Evolutionary conservation across 1,284 basidiomycete species (phyloP).

Genomic region (Naganishia sp.): DNA sequence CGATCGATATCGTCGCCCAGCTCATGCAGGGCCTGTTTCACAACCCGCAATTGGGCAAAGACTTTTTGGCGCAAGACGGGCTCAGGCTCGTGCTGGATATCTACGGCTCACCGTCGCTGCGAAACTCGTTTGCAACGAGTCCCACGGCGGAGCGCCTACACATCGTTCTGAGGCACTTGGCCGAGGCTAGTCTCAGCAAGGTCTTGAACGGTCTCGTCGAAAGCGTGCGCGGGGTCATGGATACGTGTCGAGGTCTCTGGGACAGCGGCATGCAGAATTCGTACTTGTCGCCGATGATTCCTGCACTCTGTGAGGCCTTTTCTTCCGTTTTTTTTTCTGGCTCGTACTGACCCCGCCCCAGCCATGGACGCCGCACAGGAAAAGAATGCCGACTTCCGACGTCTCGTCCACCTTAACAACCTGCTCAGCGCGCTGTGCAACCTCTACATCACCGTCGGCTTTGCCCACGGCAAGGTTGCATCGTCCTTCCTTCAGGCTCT

Average conservation of each 20-base stretch:
- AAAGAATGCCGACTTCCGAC: slow-evolving; percentile 65
- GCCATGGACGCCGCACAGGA: slow-evolving; percentile 12
- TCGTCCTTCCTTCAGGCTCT: slow-evolving; percentile 74
- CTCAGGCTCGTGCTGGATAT: slow-evolving; percentile 74
- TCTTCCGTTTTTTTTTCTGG: neutral
- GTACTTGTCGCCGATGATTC: slow-evolving; percentile 20
- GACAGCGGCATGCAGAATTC: slow-evolving; percentile 24
- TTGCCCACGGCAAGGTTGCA: slow-evolving; percentile 76
- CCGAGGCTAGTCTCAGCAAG: slow-evolving; percentile 77
- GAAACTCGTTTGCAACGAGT: slow-evolving; percentile 84
- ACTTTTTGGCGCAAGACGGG: slow-evolving; percentile 82
- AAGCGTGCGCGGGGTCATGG: slow-evolving; percentile 70
- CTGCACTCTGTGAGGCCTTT: slow-evolving; percentile 10
- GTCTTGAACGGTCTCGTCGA: slow-evolving; percentile 72
- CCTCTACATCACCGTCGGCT: slow-evolving; percentile 81
- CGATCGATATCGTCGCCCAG: slow-evolving; percentile 53
- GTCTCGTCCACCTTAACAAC: slow-evolving; percentile 74
- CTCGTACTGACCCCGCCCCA: neutral
- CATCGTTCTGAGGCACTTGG: slow-evolving; percentile 82
- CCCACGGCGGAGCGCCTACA: slow-evolving; percentile 80
- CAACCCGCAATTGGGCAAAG: slow-evolving; percentile 78
- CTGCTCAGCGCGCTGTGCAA: slow-evolving; percentile 83
- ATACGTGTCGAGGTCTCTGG: slow-evolving; percentile 36
- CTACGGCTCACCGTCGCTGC: slow-evolving; percentile 80
- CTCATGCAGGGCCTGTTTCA: slow-evolving; percentile 94